phyloP scores from a whole-genome alignment of 2,329 filamentous ascomycete genomes.

The Trichoderma aggressivum region DNA sequence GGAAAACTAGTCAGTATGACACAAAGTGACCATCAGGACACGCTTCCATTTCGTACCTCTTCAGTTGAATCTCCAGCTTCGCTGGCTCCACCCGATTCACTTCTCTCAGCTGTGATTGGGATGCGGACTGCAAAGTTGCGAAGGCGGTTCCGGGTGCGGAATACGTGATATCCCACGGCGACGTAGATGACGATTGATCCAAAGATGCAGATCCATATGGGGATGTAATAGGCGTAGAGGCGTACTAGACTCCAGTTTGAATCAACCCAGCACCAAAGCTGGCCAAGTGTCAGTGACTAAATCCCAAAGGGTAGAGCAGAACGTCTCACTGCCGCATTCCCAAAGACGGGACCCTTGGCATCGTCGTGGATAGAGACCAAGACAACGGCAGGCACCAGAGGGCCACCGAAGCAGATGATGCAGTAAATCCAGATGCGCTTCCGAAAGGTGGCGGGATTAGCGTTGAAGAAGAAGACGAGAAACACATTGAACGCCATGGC shows the following conservation, averaged over 20 bases:
- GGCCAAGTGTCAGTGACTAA: background rate
- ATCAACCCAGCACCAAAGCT: conserved; percentile 62
- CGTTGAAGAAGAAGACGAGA: conserved; percentile 59
- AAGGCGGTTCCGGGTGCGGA: conserved; percentile 55
- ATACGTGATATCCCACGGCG: conserved; percentile 57
- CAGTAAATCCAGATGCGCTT: conserved; percentile 69
- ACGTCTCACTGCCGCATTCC: conserved; percentile 51
- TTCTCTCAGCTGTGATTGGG: conserved; percentile 24
- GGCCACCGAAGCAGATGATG: conserved; percentile 65
- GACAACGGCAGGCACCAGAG: conserved; percentile 62
- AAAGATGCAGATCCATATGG: conserved; percentile 58
- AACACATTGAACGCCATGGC: conserved; percentile 82
- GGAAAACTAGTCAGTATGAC: conserved; percentile 20
- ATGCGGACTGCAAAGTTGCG: conserved; percentile 41
- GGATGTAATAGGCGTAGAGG: conserved; percentile 59
- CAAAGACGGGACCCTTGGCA: conserved; percentile 45
- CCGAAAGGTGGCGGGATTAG: conserved; percentile 60
- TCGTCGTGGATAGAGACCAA: conserved; percentile 56
- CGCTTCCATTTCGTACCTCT: conserved; percentile 27
- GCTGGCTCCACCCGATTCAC: conserved; percentile 26
- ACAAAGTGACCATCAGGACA: background rate
- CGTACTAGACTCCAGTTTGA: conserved; percentile 52
- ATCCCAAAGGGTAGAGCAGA: background rate
- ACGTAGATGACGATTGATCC: conserved; percentile 53
- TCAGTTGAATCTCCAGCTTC: conserved; percentile 33